Percentiles rank a stretch among this genome's conserved stretches.
Conservation (phyloP, 108 stramenopile species). For the Skeletonema costatum region DNA sequence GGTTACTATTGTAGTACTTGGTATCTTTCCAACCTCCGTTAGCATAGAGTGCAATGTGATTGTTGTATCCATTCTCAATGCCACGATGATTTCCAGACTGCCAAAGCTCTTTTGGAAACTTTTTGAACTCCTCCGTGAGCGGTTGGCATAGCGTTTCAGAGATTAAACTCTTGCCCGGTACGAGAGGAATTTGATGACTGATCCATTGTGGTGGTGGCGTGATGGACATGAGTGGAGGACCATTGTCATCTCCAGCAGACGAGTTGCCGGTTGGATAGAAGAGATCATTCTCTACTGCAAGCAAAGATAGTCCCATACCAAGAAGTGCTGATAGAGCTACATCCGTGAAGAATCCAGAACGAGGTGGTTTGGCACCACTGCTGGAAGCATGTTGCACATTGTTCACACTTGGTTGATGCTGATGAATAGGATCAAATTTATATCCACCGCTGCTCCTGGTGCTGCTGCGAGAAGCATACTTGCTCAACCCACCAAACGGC, state of each 20-base stretch:
- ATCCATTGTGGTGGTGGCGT: constrained; percentile 44
- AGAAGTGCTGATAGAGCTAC: constrained; percentile 12
- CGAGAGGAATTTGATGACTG: constrained; percentile 27
- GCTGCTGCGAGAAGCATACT: background rate
- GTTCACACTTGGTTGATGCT: background rate
- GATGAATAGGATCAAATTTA: constrained; percentile 27
- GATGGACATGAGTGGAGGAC: background rate
- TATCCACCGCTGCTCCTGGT: constrained; percentile 22
- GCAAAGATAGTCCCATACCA: constrained; percentile 17
- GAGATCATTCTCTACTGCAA: constrained; percentile 23
- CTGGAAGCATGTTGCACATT: background rate
- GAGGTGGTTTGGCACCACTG: background rate
- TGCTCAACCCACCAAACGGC: background rate
- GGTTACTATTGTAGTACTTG: constrained; percentile 33
- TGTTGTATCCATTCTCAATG: constrained; percentile 32
- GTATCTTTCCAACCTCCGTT: constrained; percentile 42
- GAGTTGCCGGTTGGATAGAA: constrained; percentile 19
- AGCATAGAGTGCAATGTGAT: constrained; percentile 42
- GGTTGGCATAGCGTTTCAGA: constrained; percentile 31
- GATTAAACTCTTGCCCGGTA: constrained; percentile 25
- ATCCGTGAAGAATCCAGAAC: constrained; percentile 17
- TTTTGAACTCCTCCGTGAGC: constrained; percentile 32
- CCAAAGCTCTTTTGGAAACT: constrained; percentile 39
- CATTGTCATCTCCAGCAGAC: background rate
- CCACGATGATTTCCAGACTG: constrained; percentile 22